These are phyloP conservation scores for Pouteria glomerata DNA, from an alignment of 148 eudicot species.

Conservation along the genomic window DNA sequence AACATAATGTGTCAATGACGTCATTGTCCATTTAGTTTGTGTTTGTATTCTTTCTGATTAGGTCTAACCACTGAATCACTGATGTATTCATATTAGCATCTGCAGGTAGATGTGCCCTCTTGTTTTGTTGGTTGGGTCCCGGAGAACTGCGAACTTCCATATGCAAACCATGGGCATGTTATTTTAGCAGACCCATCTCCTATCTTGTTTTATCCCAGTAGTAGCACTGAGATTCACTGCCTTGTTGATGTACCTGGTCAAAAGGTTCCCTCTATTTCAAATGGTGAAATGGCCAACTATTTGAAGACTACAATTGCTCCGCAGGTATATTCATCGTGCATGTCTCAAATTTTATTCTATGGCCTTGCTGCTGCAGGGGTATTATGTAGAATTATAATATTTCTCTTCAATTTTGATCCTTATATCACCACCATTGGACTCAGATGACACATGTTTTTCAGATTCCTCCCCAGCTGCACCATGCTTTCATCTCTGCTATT, in stretches of 20 bases:
- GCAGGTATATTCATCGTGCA: conserved; percentile 27
- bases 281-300: conserved; percentile 61
- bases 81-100: conserved; percentile 14
- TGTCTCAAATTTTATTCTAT: neutral
- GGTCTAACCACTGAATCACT: neutral
- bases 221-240: conserved; percentile 65
- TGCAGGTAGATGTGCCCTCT: conserved; percentile 71
- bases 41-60: neutral
- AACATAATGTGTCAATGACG: too few relatives aligned
- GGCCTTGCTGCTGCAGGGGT: neutral
- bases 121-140: conserved; percentile 66
- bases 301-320: conserved; percentile 62
- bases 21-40: neutral
- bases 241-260: conserved; percentile 76
- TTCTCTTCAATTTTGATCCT: neutral
- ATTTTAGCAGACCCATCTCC: conserved; percentile 63
- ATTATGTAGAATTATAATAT: neutral
- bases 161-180: conserved; percentile 66
- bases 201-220: conserved; percentile 52
- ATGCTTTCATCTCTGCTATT: conserved; percentile 49
- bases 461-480: conserved; percentile 56
- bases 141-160: conserved; percentile 65
- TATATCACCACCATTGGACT: neutral
- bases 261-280: conserved; percentile 57
- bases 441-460: conserved; percentile 15